Evolutionary conservation across 176 grass and related monocot genomes (phyloP), one percentile per base, ranked within the genome.

Genomic region (Metroxylon sagu): DNA sequence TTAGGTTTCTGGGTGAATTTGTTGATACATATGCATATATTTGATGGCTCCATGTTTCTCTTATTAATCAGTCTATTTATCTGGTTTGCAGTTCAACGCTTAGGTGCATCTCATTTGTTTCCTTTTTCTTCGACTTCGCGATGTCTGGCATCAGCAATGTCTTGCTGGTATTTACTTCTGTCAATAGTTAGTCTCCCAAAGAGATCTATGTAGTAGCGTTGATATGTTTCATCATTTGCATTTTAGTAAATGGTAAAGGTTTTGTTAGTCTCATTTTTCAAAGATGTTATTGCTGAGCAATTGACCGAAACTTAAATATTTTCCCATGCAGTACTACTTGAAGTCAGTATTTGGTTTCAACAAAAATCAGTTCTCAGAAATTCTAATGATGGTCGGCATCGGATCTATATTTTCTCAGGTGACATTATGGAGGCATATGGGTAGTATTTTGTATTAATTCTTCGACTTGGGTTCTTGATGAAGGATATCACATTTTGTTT

Each of bases 321-420:
- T 31, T 31, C 56, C 51, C 60, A 59, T 86, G 52, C 71, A 95
- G 83, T 89, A 95, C 29, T 95, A 95, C 59, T 64, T 95, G 19
- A 95, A 95, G 74, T 76, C 71, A 16, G 77, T 85, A 73, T 95
- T 89, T 78, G 80, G 86, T 51, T 95, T 89, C 79, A 74, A 84
- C 63, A 95, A 89, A 69, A 73, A 95, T 60, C 85, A 95, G 57
- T 95, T 89, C 63, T 95, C 86, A 16, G 83, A 89, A 76, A 86
- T 95, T 66, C 77, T 89, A 61, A 76, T 95, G 83, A 64, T 95
- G 56, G 85, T 95, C 57, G 86, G 85, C 23, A 58, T 86, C 50
- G 85, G 90, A 25, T 89, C 82, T 8, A 84, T 95, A 55, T 89
- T 95, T 75, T 87, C 90, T 48, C 90, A 82, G 83, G 90, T 95